Evolutionary conservation across 148 eudicot genomes (phyloP).

Genomic region (Selenicereus undatus): DNA sequence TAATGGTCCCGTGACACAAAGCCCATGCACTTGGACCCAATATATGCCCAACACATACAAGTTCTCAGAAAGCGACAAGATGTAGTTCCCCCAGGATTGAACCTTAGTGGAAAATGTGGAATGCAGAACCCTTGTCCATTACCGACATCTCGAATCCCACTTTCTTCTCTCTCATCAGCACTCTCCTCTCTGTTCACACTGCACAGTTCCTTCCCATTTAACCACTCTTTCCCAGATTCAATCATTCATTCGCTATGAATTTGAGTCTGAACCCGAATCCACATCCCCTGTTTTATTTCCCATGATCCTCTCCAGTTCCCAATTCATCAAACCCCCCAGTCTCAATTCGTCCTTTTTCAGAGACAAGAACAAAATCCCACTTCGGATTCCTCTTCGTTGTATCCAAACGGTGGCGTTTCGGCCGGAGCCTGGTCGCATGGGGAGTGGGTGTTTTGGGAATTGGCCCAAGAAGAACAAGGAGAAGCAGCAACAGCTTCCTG

Average conservation of each 20-base stretch:
- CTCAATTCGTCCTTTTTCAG: constrained; percentile 9
- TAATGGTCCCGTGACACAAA: too few species aligned
- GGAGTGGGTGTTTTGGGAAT: constrained; percentile 45
- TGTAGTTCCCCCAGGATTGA: too few species aligned
- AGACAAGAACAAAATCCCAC: constrained; percentile 14
- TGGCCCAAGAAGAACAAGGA: constrained; percentile 16
- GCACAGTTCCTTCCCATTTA: background rate
- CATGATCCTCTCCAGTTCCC: constrained; percentile 35
- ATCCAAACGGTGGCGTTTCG: constrained; percentile 19
- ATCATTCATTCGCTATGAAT: background rate
- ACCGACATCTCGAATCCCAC: constrained; percentile 7
- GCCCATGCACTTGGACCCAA: too few species aligned
- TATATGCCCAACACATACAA: too few species aligned
- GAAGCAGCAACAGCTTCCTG: background rate
- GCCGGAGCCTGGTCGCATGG: constrained; percentile 22
- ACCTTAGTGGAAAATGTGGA: too few species aligned
- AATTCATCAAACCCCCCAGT: constrained; percentile 14
- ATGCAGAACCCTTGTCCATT: too few species aligned
- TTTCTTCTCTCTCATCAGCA: background rate
- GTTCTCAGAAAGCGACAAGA: too few species aligned
- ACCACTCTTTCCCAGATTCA: background rate
- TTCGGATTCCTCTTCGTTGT: background rate
- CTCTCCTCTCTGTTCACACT: background rate
- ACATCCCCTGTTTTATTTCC: background rate
- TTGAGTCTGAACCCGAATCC: background rate